Conservation (phyloP, 2,329 filamentous ascomycete genomes). For the Pseudogymnoascus sp. region DNA sequence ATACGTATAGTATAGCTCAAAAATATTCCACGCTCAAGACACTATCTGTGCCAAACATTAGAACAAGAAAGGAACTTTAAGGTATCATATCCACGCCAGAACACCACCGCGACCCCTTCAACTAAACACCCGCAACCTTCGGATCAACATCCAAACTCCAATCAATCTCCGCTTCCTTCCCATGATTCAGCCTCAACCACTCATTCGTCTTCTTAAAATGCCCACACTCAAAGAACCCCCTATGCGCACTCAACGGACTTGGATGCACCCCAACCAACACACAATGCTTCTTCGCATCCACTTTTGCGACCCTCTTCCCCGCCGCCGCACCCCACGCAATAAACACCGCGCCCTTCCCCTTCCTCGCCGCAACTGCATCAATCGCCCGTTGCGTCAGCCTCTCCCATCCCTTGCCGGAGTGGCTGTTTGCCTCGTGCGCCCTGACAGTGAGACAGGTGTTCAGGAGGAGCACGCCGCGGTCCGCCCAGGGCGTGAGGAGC, state of each 20-base stretch:
- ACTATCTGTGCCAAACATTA: not conserved
- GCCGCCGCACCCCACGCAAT: conserved; percentile 89
- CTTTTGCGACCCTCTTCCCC: conserved; percentile 64
- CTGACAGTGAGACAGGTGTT: conserved; percentile 94
- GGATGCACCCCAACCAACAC: conserved; percentile 86
- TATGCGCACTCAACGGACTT: conserved; percentile 76
- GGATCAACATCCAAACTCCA: conserved; percentile 53
- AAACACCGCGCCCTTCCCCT: conserved; percentile 80
- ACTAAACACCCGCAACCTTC: conserved; percentile 12
- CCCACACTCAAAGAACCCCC: conserved; percentile 74
- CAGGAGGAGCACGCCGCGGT: conserved; percentile 83
- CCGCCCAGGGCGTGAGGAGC: conserved; percentile 85
- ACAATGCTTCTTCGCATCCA: conserved; percentile 66
- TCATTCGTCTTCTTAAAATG: conserved; percentile 78
- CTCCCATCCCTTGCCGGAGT: conserved; percentile 86
- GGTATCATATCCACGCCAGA: not conserved
- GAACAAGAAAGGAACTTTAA: not conserved
- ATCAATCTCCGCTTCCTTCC: conserved; percentile 70
- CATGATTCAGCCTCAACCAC: conserved; percentile 75
- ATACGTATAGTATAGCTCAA: not conserved
- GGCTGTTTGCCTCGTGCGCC: conserved; percentile 78
- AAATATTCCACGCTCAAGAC: not conserved
- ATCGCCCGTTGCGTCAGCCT: conserved; percentile 85
- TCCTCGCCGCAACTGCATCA: conserved; percentile 70
- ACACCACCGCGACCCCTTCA: not conserved